Conservation (phyloP, 176 grass and related monocot species). For the Cenchrus purpureus region DNA sequence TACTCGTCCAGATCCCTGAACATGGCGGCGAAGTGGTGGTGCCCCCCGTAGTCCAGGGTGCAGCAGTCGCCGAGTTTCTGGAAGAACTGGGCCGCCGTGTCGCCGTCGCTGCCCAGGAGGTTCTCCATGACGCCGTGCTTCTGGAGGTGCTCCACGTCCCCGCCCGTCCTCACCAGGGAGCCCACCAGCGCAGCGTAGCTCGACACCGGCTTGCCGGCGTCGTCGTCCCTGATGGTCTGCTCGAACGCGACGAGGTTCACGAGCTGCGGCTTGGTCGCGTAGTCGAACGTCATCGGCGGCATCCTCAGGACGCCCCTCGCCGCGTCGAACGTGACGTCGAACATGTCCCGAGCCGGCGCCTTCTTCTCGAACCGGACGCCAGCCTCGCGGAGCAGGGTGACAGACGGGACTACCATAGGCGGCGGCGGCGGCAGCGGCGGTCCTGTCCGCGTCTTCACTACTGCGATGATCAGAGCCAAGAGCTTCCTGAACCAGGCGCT, state of each 20-base stretch:
- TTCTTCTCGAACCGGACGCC: conserved; percentile 4
- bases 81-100: not conserved
- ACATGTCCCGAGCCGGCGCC: not conserved
- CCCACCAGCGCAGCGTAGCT: conserved; percentile 3
- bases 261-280: not conserved
- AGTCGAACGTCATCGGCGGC: not conserved
- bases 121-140: not conserved
- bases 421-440: no score
- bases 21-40: not conserved
- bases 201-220: not conserved
- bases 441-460: no score
- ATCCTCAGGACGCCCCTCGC: not conserved
- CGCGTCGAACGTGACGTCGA: conserved; percentile 2
- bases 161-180: not conserved
- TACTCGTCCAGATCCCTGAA: not conserved
- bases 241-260: conserved; percentile 35
- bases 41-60: not conserved
- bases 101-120: not conserved
- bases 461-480: not conserved
- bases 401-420: not conserved
- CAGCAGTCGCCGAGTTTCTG: not conserved
- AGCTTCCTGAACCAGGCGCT: not conserved
- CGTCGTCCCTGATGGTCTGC: not conserved
- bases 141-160: conserved; percentile 9
- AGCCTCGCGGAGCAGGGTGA: not conserved